Conservation (phyloP, 257 asterid genomes). For the Paraleonurus japonicus region DNA sequence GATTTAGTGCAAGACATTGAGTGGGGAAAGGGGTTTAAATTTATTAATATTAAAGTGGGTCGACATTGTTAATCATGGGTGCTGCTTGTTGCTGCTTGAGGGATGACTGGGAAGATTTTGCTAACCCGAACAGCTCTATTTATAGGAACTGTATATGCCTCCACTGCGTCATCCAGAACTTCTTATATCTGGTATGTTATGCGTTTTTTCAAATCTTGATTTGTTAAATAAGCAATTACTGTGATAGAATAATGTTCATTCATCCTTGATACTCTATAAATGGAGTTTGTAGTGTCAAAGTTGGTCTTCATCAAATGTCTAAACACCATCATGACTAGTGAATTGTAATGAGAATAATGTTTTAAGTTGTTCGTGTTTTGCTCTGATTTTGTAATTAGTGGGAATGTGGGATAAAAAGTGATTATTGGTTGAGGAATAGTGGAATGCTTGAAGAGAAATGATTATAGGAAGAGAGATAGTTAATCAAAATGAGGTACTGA, state of each 20-base stretch:
- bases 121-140: conserved; percentile 63
- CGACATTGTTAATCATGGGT: conserved; percentile 56
- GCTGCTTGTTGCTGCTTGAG: conserved; percentile 84
- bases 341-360: too few species aligned
- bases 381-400: too few species aligned
- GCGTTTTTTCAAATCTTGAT: background rate
- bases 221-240: background rate
- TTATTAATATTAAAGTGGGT: conserved; percentile 19
- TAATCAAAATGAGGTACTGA: background rate
- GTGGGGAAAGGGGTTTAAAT: conserved; percentile 21
- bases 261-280: background rate
- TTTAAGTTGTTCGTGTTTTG: too few species aligned
- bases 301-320: background rate
- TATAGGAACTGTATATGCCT: conserved; percentile 79
- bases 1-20: conserved; percentile 22
- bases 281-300: background rate
- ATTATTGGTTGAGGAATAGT: too few species aligned
- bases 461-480: too few species aligned
- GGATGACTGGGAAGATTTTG: conserved; percentile 70
- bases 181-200: conserved; percentile 59
- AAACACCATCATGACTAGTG: background rate
- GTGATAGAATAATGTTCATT: background rate
- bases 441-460: too few species aligned
- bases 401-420: too few species aligned
- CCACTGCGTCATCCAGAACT: conserved; percentile 64